These are phyloP conservation scores for Penicillium brasilianum DNA, from an alignment of 2,329 filamentous ascomycete genomes.

Conservation along the genomic window DNA sequence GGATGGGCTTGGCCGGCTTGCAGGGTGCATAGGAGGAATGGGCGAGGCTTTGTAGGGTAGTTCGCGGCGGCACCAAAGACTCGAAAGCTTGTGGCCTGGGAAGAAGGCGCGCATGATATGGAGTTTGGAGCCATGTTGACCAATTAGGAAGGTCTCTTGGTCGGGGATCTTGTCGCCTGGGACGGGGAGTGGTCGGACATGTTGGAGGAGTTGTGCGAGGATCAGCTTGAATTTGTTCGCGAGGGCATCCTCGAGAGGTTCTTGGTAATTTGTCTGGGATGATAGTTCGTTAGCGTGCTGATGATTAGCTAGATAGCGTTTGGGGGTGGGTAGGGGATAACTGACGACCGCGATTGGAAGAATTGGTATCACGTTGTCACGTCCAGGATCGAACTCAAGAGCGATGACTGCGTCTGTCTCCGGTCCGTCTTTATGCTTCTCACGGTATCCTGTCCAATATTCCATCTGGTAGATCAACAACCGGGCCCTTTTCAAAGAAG, in stretches of 20 bases:
- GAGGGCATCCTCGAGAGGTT: slow-evolving; percentile 25
- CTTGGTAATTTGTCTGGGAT: slow-evolving; percentile 23
- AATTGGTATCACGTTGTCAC: slow-evolving; percentile 11
- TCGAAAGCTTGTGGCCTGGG: slow-evolving; percentile 35
- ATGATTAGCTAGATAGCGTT: too few species aligned
- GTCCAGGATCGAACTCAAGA: slow-evolving; percentile 24
- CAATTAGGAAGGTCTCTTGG: slow-evolving; percentile 38
- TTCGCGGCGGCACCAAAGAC: slow-evolving; percentile 30
- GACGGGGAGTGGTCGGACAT: slow-evolving; percentile 24
- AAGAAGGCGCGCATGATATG: slow-evolving; percentile 38
- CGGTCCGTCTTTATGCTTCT: slow-evolving; percentile 31
- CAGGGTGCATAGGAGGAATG: neutral
- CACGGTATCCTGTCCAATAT: slow-evolving; percentile 35
- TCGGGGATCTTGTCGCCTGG: slow-evolving; percentile 35
- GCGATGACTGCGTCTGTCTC: slow-evolving; percentile 26
- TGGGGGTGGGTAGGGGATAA: neutral
- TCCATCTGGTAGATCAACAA: slow-evolving; percentile 20
- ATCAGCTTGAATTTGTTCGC: slow-evolving; percentile 35
- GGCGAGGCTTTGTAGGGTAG: slow-evolving; percentile 7
- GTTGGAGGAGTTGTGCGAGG: slow-evolving; percentile 31
- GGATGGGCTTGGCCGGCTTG: neutral
- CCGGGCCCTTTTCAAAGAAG: slow-evolving; percentile 24
- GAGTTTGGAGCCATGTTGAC: slow-evolving; percentile 35
- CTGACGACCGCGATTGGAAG: slow-evolving; percentile 32
- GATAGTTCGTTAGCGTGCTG: neutral